Conservation (phyloP, 75 land plant species). For the Cryptomeria japonica region DNA sequence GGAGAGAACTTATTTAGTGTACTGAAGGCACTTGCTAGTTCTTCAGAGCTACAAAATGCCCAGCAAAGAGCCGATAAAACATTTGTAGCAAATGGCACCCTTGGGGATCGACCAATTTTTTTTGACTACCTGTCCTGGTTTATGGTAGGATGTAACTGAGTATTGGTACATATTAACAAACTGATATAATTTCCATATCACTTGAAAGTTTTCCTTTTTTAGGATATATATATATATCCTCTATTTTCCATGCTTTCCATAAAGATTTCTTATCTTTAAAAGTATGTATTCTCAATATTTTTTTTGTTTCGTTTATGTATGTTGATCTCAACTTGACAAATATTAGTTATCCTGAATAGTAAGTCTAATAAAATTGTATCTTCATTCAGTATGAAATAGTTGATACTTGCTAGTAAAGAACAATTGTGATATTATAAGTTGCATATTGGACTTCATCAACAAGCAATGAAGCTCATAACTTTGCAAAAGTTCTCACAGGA, state of each 20-base stretch:
- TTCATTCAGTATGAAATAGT: background rate
- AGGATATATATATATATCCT: too few relatives aligned
- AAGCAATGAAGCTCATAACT: background rate
- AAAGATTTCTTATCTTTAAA: background rate
- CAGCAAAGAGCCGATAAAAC: constrained; percentile 26
- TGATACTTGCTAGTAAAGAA: background rate
- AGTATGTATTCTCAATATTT: background rate
- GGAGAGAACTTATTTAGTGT: constrained; percentile 85
- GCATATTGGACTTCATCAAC: background rate
- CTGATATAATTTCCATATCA: background rate
- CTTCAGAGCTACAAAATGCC: constrained; percentile 54
- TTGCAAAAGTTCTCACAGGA: background rate
- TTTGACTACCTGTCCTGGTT: constrained; percentile 79
- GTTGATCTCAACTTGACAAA: background rate
- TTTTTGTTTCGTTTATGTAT: background rate
- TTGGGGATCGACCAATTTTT: constrained; percentile 65
- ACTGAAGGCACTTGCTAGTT: constrained; percentile 61
- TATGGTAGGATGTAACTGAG: constrained; percentile 51
- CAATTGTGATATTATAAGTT: background rate
- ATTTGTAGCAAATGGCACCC: constrained; percentile 13
- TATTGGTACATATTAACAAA: background rate
- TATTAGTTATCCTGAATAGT: background rate
- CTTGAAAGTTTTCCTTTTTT: background rate
- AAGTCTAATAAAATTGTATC: background rate
- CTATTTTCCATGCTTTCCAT: background rate